Evolutionary conservation across 2,329 filamentous ascomycete genomes (phyloP), one percentile per base, ranked within the genome.

Genomic region (Monosporascus ibericus): DNA sequence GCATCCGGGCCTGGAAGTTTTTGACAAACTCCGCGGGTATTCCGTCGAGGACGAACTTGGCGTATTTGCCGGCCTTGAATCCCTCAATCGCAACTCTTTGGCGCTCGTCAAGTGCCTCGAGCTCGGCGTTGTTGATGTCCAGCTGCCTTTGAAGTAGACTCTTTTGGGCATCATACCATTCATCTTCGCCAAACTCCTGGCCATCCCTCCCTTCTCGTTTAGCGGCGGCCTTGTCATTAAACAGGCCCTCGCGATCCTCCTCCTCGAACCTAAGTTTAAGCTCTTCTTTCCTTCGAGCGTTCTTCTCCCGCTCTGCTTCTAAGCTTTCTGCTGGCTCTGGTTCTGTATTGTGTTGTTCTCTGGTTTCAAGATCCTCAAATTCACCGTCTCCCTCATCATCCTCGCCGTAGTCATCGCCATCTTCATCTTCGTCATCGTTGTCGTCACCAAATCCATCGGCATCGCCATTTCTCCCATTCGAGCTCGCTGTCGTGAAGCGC

Each of bases 111-210:
- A 99, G 81, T 51, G 83, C 82, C 61, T 92, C 90, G 59, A 95
- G 96, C 66, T 97, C 95, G 53, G 90, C 84, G 65, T 91, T 90
- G 74, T 99, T 99, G 81, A 99, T 96, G 64, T 95, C 89, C 57
- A 94, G 81, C 70, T 99, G 94, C 72, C 96, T 96, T 72, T 96
- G 89, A 54, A 99, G 85, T 68, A 88, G 81, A 34, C 94, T 90
- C 74, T 99, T 99, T 68, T 99, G 94, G 27, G 88, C 84, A 66
- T 97, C 94, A 68, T 99, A 99, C 95, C 95, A 99, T 52, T 99
- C 90, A 67, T 99, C 94, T 70, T 99, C 94, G 49, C 92, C 94
- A 64, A 95, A 97, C 65, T 95, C 87, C 50, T 92, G 84, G 6
- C 84, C 76, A 3, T 79, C 79, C 36, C 80, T 86, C 30, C 81